Conservation (phyloP, 169 alveolate species). For the Plasmodium falciparum region DNA sequence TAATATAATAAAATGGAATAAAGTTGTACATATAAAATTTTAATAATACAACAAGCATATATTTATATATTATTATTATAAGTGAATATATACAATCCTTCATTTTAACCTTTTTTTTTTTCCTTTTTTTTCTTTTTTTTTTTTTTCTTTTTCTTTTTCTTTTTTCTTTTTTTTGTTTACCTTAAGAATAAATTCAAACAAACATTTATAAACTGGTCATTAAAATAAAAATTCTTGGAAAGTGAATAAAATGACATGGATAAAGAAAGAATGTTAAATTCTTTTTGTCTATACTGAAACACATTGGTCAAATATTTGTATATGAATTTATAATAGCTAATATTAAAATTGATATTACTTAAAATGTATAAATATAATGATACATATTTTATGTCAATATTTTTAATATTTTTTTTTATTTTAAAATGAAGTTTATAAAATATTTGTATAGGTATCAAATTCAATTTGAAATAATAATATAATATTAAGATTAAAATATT, state of each 20-base stretch:
- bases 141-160: not conserved
- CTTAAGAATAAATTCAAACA: slow-evolving; percentile 8
- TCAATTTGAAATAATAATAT: slow-evolving; percentile 42
- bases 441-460: slow-evolving; percentile 67
- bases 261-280: slow-evolving; percentile 35
- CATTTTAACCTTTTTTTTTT: not conserved
- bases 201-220: slow-evolving; percentile 20
- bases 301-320: slow-evolving; percentile 21
- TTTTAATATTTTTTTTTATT: slow-evolving; percentile 58
- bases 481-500: slow-evolving; percentile 39
- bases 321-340: slow-evolving; percentile 32
- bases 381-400: slow-evolving; percentile 29
- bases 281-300: slow-evolving; percentile 7
- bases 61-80: too few species aligned
- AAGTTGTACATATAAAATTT: too few species aligned
- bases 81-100: too few species aligned
- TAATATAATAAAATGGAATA: not conserved
- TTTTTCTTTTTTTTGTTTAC: not conserved
- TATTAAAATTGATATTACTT: slow-evolving; percentile 35
- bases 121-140: not conserved
- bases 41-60: too few species aligned
- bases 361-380: slow-evolving; percentile 38
- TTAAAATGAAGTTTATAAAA: slow-evolving; percentile 38
- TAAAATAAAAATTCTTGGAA: slow-evolving; percentile 25
- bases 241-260: slow-evolving; percentile 53